Percentiles rank a stretch among this genome's conserved stretches.
These are phyloP conservation scores for Diplodia sapinea DNA, from an alignment of 2,329 filamentous ascomycete genomes.

Conservation along the genomic window DNA sequence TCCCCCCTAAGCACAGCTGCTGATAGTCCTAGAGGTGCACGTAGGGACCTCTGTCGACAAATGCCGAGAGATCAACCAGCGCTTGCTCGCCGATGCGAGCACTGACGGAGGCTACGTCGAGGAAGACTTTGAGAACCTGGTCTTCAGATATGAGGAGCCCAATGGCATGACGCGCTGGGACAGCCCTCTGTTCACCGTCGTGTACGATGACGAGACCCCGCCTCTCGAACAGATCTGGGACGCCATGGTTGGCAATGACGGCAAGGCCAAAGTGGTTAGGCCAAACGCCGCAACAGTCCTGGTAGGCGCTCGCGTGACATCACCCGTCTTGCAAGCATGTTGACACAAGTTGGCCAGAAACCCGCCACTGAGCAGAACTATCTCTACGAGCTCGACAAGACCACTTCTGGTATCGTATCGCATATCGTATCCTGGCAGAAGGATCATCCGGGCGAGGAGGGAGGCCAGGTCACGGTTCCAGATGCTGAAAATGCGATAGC, in stretches of 20 bases:
- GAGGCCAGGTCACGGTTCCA: constrained; percentile 62
- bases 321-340: background rate
- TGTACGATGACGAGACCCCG: constrained; percentile 74
- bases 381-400: constrained; percentile 78
- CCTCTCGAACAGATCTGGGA: constrained; percentile 77
- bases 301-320: constrained; percentile 42
- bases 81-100: constrained; percentile 53
- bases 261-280: constrained; percentile 69
- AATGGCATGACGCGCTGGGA: constrained; percentile 87
- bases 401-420: constrained; percentile 77
- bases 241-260: constrained; percentile 64
- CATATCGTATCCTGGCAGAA: constrained; percentile 71
- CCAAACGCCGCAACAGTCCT: constrained; percentile 78
- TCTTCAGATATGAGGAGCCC: constrained; percentile 84
- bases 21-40: constrained; percentile 58
- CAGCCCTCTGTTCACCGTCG: constrained; percentile 77
- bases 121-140: constrained; percentile 76
- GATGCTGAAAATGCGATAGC: constrained; percentile 64
- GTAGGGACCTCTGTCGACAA: constrained; percentile 62
- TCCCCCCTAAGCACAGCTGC: constrained; percentile 27
- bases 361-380: constrained; percentile 70
- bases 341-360: constrained; percentile 50
- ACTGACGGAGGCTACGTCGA: constrained; percentile 57
- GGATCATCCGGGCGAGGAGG: constrained; percentile 66
- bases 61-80: constrained; percentile 66